These are phyloP conservation scores for Eucalyptus melliodora DNA, from an alignment of 345 rosid genomes.

Conservation along the genomic window DNA sequence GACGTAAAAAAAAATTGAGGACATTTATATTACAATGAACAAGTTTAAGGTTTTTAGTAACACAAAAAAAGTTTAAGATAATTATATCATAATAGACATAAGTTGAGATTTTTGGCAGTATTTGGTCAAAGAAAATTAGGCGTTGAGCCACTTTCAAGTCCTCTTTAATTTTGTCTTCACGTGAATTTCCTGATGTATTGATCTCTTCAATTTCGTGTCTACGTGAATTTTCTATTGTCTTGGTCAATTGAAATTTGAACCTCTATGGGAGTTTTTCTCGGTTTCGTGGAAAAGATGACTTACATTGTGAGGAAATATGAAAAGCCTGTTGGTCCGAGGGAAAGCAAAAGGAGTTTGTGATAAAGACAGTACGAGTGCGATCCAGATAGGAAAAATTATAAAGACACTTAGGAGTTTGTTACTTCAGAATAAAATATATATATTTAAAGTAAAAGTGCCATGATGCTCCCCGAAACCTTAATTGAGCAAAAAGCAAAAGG, in stretches of 20 bases:
- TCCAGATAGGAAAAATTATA: too few species aligned
- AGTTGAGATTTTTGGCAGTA: background rate
- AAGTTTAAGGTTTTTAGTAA: background rate
- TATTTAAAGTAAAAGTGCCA: background rate
- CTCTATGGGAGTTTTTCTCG: background rate
- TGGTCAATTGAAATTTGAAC: background rate
- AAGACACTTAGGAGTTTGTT: background rate
- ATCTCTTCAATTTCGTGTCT: background rate
- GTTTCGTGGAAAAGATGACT: background rate
- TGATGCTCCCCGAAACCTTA: background rate
- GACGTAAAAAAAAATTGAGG: too few species aligned
- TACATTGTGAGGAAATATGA: background rate
- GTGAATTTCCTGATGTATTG: background rate
- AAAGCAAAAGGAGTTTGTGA: background rate
- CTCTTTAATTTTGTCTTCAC: background rate
- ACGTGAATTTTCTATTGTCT: background rate
- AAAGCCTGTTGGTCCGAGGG: background rate
- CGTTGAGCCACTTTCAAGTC: background rate
- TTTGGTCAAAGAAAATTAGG: too few species aligned
- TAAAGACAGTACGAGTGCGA: too few species aligned
- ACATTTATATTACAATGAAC: rapidly evolving
- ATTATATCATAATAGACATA: background rate
- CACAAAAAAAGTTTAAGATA: too few species aligned
- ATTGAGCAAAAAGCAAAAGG: background rate
- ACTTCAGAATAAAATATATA: too few species aligned